Conservation (phyloP, 768 basidiomycete genomes). For the Steccherinum ochraceum region DNA sequence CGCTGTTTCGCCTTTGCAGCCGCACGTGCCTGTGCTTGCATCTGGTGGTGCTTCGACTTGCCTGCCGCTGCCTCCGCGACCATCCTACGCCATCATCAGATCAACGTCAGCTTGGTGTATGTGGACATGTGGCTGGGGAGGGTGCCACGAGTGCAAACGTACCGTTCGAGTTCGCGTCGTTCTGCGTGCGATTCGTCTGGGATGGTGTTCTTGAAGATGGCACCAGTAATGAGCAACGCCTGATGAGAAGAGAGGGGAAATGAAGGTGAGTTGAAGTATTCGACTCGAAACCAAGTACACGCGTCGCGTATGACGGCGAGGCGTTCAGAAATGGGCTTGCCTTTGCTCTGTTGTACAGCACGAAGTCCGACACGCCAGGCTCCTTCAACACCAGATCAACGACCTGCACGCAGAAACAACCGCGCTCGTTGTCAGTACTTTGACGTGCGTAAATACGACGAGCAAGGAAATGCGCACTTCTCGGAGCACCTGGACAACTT, state of each 20-base stretch:
- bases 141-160: conserved; percentile 17
- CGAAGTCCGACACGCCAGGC: conserved; percentile 59
- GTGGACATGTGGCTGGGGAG: background rate
- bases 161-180: conserved; percentile 91
- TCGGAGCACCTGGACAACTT: conserved; percentile 86
- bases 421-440: conserved; percentile 7
- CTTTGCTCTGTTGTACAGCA: conserved; percentile 80
- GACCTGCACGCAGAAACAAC: conserved; percentile 35
- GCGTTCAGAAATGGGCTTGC: conserved; percentile 32
- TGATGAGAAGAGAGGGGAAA: conserved; percentile 23
- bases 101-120: no score
- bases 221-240: conserved; percentile 86
- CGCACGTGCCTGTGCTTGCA: conserved; percentile 18
- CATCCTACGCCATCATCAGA: no score
- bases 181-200: conserved; percentile 94
- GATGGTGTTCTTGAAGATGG: conserved; percentile 76
- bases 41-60: conserved; percentile 51
- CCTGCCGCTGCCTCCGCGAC: conserved; percentile 81
- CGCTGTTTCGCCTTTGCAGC: background rate
- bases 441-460: background rate
- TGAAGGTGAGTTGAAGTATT: background rate
- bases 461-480: conserved; percentile 36
- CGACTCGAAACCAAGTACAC: no score
- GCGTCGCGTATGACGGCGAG: background rate
- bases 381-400: conserved; percentile 85